Conservation (phyloP, 345 rosid genomes). For the Physaria fendleri region DNA sequence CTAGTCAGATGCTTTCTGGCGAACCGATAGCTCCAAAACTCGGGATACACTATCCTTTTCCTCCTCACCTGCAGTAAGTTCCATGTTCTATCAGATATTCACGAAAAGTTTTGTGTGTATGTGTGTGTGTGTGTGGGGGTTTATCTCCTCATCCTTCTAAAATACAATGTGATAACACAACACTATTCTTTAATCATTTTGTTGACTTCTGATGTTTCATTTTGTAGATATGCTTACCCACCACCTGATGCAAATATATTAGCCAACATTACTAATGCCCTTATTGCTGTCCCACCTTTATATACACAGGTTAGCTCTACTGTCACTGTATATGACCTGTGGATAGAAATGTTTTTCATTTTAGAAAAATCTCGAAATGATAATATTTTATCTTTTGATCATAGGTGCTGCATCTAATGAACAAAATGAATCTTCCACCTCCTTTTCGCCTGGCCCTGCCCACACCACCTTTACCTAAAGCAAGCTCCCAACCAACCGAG, state of each 20-base stretch:
- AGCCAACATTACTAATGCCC: slow-evolving; percentile 93
- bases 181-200: not conserved
- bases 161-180: not conserved
- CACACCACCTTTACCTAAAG: slow-evolving; percentile 81
- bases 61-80: slow-evolving; percentile 86
- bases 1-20: slow-evolving; percentile 30
- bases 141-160: slow-evolving; percentile 4
- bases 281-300: slow-evolving; percentile 89
- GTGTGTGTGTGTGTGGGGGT: not conserved
- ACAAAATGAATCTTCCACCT: slow-evolving; percentile 98
- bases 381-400: not conserved
- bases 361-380: not conserved
- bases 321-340: slow-evolving; percentile 4
- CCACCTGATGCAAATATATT: slow-evolving; percentile 94
- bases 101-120: not conserved
- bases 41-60: slow-evolving; percentile 88
- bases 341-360: not conserved
- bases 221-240: slow-evolving; percentile 88
- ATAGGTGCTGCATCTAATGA: slow-evolving; percentile 95
- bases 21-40: slow-evolving; percentile 84
- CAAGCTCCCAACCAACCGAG: slow-evolving; percentile 39
- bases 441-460: slow-evolving; percentile 93
- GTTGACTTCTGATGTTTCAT: not conserved
- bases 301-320: slow-evolving; percentile 71
- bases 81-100: not conserved